Percentiles rank a stretch among this genome's conserved stretches.
Evolutionary conservation across 352 stramenopile species (phyloP).

Genomic region (Thalassiosira ordinaria): DNA sequence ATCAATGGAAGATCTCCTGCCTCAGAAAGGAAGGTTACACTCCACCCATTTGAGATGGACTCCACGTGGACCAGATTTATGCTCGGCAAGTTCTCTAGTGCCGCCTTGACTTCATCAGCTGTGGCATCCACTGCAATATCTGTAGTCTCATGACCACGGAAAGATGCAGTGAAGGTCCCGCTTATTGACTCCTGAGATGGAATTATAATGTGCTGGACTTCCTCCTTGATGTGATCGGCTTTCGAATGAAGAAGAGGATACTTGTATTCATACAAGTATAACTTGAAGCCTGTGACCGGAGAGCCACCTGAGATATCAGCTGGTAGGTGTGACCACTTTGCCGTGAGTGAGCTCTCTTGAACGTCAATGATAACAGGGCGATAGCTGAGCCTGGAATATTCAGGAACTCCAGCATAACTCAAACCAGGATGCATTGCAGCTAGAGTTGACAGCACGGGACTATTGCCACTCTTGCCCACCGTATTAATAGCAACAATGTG

Average conservation of each 20-base stretch:
- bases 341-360: constrained; percentile 70
- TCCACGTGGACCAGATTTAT: constrained; percentile 87
- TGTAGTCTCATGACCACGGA: constrained; percentile 79
- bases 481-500: constrained; percentile 90
- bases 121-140: constrained; percentile 88
- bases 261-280: constrained; percentile 91
- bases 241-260: constrained; percentile 57
- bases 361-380: constrained; percentile 60
- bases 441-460: constrained; percentile 89
- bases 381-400: constrained; percentile 50
- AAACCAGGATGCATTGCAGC: constrained; percentile 85
- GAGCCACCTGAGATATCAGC: constrained; percentile 76
- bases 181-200: constrained; percentile 69
- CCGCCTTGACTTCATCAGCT: constrained; percentile 87
- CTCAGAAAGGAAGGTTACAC: constrained; percentile 92
- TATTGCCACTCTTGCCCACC: constrained; percentile 87
- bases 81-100: constrained; percentile 89
- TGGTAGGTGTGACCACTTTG: constrained; percentile 87
- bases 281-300: constrained; percentile 89
- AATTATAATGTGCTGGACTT: constrained; percentile 92
- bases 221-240: constrained; percentile 82
- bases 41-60: constrained; percentile 88
- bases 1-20: constrained; percentile 93
- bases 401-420: constrained; percentile 37
- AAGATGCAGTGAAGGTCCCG: constrained; percentile 84